phyloP scores from a whole-genome alignment of 305 asterid genomes.

The Rubia peregrina region DNA sequence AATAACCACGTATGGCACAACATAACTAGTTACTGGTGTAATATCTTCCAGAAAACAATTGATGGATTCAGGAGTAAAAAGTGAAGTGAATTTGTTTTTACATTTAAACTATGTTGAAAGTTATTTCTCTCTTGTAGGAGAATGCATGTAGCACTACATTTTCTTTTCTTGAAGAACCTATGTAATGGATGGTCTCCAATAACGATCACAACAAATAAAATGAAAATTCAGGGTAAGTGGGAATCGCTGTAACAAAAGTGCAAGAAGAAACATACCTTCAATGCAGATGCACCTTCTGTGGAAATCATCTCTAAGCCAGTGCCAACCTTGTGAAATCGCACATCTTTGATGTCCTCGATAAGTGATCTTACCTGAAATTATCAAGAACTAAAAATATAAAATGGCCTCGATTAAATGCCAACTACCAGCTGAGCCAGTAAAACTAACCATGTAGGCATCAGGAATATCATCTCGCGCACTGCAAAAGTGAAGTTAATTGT shows the following conservation, averaged over 20 bases:
- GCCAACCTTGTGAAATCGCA: constrained; percentile 88
- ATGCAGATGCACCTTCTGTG: constrained; percentile 57
- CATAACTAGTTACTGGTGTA: not conserved
- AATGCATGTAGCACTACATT: not conserved
- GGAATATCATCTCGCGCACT: constrained; percentile 88
- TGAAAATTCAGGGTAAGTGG: not conserved
- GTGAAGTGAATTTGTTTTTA: not conserved
- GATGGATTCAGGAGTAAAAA: not conserved
- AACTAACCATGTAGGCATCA: constrained; percentile 76
- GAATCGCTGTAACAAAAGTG: not conserved
- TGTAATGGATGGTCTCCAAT: not conserved
- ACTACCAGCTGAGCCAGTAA: not conserved
- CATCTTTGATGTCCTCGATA: constrained; percentile 92
- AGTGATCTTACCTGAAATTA: constrained; percentile 73
- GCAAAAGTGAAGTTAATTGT: constrained; percentile 20
- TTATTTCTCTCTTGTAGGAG: not conserved
- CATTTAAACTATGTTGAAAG: not conserved
- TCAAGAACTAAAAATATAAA: constrained; percentile 19
- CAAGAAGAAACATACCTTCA: constrained; percentile 48
- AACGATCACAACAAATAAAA: not conserved
- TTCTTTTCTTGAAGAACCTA: not conserved
- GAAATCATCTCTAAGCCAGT: constrained; percentile 81
- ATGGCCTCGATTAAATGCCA: not conserved
- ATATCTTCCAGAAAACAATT: not conserved
- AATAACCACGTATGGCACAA: not conserved